Percentiles rank a stretch among this genome's conserved stretches.
phyloP scores from a whole-genome alignment of 2,329 filamentous ascomycete species.

The Talaromyces amestolkiae region DNA sequence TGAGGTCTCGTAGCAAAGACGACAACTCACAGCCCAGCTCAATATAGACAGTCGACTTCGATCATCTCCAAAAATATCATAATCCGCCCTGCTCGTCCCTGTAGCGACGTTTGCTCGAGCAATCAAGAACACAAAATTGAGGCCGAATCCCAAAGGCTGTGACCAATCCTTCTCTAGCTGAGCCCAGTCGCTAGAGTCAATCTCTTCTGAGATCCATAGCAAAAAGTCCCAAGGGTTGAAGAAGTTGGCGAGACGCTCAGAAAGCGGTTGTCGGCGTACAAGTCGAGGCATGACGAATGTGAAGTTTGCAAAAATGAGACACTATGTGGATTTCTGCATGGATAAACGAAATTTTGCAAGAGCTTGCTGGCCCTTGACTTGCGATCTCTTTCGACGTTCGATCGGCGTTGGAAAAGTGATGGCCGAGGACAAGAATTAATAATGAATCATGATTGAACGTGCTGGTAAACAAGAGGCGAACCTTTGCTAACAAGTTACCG shows the following conservation, averaged over 20 bases:
- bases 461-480: constrained; percentile 16
- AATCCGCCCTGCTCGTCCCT: constrained; percentile 52
- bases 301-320: background rate
- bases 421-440: background rate
- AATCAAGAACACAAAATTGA: constrained; percentile 79
- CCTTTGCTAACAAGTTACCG: constrained; percentile 10
- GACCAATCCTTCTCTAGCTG: constrained; percentile 71
- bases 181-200: constrained; percentile 89
- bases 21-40: constrained; percentile 57
- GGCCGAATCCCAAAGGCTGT: constrained; percentile 67
- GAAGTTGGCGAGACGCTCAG: constrained; percentile 74
- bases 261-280: constrained; percentile 74
- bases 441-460: background rate
- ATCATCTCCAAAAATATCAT: constrained; percentile 83
- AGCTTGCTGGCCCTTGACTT: constrained; percentile 16
- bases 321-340: constrained; percentile 3
- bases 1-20: constrained; percentile 17
- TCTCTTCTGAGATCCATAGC: constrained; percentile 86
- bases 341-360: constrained; percentile 5
- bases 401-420: background rate
- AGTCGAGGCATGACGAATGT: constrained; percentile 68
- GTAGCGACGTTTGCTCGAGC: constrained; percentile 71
- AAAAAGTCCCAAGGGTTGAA: constrained; percentile 86
- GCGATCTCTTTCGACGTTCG: background rate
- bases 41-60: constrained; percentile 61